Evolutionary conservation across 345 rosid species (phyloP).

Genomic region (Pistacia integerrima): DNA sequence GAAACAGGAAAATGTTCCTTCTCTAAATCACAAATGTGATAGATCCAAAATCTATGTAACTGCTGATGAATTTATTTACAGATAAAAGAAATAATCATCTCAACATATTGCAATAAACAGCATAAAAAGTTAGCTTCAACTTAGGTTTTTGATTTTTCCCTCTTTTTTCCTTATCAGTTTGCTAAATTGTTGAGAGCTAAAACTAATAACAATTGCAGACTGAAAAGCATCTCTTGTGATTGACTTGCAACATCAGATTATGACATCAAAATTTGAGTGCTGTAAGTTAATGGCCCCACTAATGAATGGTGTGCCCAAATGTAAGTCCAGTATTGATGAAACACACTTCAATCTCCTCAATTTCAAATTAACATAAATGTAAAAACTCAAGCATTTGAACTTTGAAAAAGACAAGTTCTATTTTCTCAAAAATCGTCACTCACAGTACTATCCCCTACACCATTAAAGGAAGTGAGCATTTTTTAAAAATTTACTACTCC

Average conservation of each 20-base stretch:
- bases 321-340: background rate
- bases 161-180: background rate
- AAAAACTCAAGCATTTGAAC: background rate
- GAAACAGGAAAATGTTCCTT: background rate
- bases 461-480: background rate
- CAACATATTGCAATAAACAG: background rate
- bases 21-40: background rate
- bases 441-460: background rate
- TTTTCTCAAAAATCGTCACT: background rate
- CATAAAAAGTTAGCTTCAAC: background rate
- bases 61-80: background rate
- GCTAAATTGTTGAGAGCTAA: background rate
- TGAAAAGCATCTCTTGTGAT: background rate
- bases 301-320: background rate
- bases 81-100: background rate
- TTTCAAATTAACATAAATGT: background rate
- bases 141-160: background rate
- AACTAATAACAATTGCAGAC: background rate
- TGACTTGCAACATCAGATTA: slow-evolving; percentile 2
- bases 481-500: background rate
- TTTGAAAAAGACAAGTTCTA: background rate
- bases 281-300: background rate
- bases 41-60: background rate
- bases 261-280: background rate
- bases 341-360: slow-evolving; percentile 5